A percentile compares a stretch with the other conserved stretches of the same genome.
These are phyloP conservation scores for Aspergillus novoparasiticus DNA, from an alignment of 2,329 filamentous ascomycete genomes.

Conservation along the genomic window DNA sequence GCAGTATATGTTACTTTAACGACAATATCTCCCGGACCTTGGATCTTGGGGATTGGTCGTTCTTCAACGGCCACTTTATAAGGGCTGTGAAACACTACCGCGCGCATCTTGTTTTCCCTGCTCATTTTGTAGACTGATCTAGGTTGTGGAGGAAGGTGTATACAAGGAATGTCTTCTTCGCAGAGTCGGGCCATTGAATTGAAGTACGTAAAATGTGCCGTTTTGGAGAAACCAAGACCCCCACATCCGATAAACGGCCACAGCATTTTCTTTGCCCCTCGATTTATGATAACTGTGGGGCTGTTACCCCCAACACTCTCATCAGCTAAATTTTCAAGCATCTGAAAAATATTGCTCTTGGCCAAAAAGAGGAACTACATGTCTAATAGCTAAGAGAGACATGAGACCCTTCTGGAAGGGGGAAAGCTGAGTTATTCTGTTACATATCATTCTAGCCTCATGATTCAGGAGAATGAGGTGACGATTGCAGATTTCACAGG, in stretches of 20 bases:
- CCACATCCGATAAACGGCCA: conserved; percentile 15
- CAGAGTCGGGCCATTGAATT: not conserved
- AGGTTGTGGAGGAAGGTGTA: not conserved
- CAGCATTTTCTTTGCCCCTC: conserved; percentile 3
- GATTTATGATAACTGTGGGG: conserved; percentile 7
- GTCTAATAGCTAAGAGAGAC: not conserved
- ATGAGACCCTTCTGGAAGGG: not conserved
- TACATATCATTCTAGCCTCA: conserved; percentile 10
- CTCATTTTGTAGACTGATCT: conserved; percentile 27
- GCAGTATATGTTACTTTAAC: conserved; percentile 82
- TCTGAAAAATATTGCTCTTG: not conserved
- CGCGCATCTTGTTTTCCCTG: conserved; percentile 69
- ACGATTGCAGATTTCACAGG: not conserved
- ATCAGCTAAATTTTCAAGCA: not conserved
- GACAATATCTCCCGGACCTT: conserved; percentile 73
- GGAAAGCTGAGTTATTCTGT: not conserved
- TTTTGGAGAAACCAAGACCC: not conserved
- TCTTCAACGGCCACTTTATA: conserved; percentile 76
- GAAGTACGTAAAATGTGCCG: conserved; percentile 1
- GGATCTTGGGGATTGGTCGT: conserved; percentile 73
- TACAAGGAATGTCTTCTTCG: not conserved
- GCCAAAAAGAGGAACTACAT: not conserved
- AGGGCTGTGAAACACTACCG: conserved; percentile 83
- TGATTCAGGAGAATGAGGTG: not conserved
- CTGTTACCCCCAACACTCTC: not conserved